These are phyloP conservation scores for Trichoderma reesei DNA, from an alignment of 495 filamentous ascomycete species.

Conservation along the genomic window DNA sequence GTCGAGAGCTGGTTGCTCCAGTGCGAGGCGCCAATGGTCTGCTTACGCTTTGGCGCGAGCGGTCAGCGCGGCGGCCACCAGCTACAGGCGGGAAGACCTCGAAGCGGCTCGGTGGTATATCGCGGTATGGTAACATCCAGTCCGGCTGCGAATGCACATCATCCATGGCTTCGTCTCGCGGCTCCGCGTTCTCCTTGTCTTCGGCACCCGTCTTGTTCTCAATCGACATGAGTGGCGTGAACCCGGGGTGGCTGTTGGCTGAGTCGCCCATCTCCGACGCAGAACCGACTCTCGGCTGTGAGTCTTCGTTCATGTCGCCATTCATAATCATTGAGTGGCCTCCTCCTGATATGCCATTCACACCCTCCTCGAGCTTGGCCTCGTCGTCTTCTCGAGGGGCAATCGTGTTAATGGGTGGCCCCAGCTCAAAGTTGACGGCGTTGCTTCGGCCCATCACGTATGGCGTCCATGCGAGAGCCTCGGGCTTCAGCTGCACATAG, in stretches of 20 bases:
- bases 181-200: conserved; percentile 22
- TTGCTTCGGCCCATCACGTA: conserved; percentile 90
- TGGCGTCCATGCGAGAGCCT: conserved; percentile 86
- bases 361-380: conserved; percentile 29
- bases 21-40: conserved; percentile 25
- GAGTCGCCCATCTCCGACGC: conserved; percentile 8
- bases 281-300: conserved; percentile 13
- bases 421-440: conserved; percentile 73
- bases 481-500: conserved; percentile 74
- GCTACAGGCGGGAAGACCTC: conserved; percentile 78
- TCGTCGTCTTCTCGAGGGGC: conserved; percentile 72
- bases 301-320: conserved; percentile 15
- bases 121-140: conserved; percentile 33
- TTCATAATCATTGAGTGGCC: conserved; percentile 18
- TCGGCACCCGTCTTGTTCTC: conserved; percentile 21
- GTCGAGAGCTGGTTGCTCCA: conserved; percentile 16
- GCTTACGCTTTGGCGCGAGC: conserved; percentile 20
- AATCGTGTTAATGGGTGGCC: conserved; percentile 73
- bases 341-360: conserved; percentile 23
- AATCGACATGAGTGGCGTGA: conserved; percentile 19
- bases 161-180: conserved; percentile 22
- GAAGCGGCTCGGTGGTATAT: conserved; percentile 70
- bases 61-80: conserved; percentile 23
- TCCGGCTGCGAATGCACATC: conserved; percentile 13
- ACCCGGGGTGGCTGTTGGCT: conserved; percentile 11